Base-by-base conservation (phyloP, 2,329 filamentous ascomycete genomes). In the Leptographium flavum region DNA sequence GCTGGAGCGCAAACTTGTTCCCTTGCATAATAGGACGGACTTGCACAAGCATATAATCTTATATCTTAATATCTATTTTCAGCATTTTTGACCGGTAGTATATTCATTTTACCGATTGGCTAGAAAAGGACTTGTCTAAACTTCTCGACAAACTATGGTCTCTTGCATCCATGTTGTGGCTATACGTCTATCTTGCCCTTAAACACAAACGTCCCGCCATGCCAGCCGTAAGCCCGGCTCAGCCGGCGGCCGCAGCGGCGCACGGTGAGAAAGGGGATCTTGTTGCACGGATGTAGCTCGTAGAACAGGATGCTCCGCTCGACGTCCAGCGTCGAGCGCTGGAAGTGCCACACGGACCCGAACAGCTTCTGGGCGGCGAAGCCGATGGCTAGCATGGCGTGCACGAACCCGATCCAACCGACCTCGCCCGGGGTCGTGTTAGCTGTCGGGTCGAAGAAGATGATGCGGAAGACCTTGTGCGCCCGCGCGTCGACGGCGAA, bases 331-430 rank as follows among this genome's bases (percentile, higher is more conserved):
- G 51, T 52, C 5, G 54, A 55, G 4, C 69, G 69, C 14, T 60
- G 62, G 49, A 80, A 80, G 11, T 76, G 70, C 76, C 76, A 81
- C 0, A 70, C 69, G 1, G 71, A 79, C 0, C 74, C 73, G 47
- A 77, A 76, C 0, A 79, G 61, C 57, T 81, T 79, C 56, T 74
- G 60, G 0, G 65, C 64, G 0, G 53, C 48, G 44, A 80, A 77
- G 0, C 73, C 75, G 0, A 63, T 61, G 0, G 60, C 60, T 0
- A 52, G 49, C 67, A 78, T 69, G 0, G 72, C 71, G 47, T 68
- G 65, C 3, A 76, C 52, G 47, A 76, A 71, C 42, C 76, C 71
- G 3, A 50, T 56, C 74, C 73, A 78, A 0, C 62, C 30, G 1
- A 77, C 50, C 51, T 76, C 73, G 4, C 68, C 68, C 0, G 67